phyloP scores from a whole-genome alignment of 73 alveolate genomes.

The Paraurostyla sp. region DNA sequence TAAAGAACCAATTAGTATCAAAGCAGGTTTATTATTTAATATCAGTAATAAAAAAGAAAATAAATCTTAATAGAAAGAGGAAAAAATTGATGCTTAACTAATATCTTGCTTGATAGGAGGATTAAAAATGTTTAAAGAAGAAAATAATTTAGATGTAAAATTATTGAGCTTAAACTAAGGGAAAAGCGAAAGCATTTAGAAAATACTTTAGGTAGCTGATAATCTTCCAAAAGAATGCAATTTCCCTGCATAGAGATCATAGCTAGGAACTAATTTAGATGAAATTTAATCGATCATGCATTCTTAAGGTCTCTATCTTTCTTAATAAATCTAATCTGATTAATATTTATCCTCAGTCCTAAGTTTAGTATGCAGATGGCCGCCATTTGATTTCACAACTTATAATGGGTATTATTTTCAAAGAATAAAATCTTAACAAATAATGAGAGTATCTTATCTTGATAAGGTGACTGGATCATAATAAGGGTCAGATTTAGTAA shows the following conservation, averaged over 20 bases:
- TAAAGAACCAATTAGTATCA: conserved; percentile 1
- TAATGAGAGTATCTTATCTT: conserved; percentile 7
- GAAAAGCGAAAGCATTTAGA: not conserved
- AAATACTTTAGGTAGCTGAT: conserved; percentile 4
- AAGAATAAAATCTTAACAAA: conserved; percentile 19
- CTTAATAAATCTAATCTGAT: too few species aligned
- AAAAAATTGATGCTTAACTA: not conserved
- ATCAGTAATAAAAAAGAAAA: not conserved
- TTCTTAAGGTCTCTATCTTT: conserved; percentile 4
- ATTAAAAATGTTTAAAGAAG: not conserved
- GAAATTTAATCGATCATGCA: not conserved
- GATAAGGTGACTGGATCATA: not conserved
- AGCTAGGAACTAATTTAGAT: not conserved
- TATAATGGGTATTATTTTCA: not conserved
- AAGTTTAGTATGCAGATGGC: conserved; percentile 44
- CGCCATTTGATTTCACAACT: conserved; percentile 44
- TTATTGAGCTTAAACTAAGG: not conserved
- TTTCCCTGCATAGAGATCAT: conserved; percentile 52
- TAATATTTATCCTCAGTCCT: conserved; percentile 14
- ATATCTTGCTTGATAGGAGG: conserved; percentile 28
- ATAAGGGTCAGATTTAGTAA: conserved; percentile 11
- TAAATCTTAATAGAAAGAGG: conserved; percentile 5
- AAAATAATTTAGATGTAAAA: not conserved
- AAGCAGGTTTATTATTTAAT: conserved; percentile 21
- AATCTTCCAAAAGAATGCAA: not conserved